These are phyloP conservation scores for Microthlaspi erraticum DNA, from an alignment of 345 rosid species.

Conservation along the genomic window DNA sequence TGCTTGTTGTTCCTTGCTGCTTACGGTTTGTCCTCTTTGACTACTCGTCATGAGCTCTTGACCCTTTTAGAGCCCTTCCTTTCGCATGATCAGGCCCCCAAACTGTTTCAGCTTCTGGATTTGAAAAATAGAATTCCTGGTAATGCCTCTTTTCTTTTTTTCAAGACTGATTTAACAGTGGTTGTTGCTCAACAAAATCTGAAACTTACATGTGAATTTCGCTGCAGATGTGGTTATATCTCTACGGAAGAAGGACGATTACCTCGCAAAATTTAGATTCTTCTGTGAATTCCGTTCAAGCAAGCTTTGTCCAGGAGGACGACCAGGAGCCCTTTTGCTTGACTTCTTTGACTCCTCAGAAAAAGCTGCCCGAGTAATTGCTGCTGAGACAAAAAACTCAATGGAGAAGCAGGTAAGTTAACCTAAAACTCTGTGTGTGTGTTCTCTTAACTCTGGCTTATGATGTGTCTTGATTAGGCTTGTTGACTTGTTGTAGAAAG, in stretches of 20 bases:
- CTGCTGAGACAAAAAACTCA: constrained; percentile 21
- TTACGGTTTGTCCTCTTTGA: constrained; percentile 14
- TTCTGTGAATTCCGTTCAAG: constrained; percentile 28
- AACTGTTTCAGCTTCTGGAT: constrained; percentile 33
- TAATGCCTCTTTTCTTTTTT: constrained; percentile 24
- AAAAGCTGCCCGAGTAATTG: constrained; percentile 3
- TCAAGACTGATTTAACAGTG: not conserved
- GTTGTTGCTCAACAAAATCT: constrained; percentile 1
- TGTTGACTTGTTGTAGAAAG: constrained; percentile 30
- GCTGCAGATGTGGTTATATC: constrained; percentile 32
- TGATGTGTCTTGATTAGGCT: constrained; percentile 11
- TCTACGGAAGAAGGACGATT: constrained; percentile 11
- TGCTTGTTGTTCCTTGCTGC: constrained; percentile 36
- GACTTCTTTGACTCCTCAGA: constrained; percentile 3
- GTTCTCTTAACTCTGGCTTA: too few species aligned
- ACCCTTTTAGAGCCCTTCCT: constrained; percentile 20
- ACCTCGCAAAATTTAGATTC: constrained; percentile 28
- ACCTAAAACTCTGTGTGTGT: too few species aligned
- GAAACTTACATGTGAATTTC: constrained; percentile 12
- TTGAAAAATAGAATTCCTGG: constrained; percentile 30
- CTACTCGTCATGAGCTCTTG: constrained; percentile 25
- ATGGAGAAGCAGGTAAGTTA: constrained; percentile 25
- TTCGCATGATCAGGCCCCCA: constrained; percentile 28
- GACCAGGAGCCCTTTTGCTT: constrained; percentile 29
- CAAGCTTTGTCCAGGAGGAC: constrained; percentile 4